A percentile compares a stretch with the other conserved stretches of the same genome.
phyloP scores from a whole-genome alignment of 768 basidiomycete genomes.

The Mycena galopus region DNA sequence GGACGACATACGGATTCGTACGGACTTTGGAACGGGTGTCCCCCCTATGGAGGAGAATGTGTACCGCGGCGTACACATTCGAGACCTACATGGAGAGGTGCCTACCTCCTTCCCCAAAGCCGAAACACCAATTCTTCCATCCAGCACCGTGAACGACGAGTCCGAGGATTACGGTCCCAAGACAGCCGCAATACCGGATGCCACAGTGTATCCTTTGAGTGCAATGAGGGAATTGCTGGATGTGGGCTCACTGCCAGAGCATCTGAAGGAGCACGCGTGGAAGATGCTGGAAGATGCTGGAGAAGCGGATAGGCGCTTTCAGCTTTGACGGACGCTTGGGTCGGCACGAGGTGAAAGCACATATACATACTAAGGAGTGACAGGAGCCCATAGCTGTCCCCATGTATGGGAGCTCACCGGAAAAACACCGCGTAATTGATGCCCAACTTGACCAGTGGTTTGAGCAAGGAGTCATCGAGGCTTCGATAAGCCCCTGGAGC shows the following conservation, averaged over 20 bases:
- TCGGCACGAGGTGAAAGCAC: background rate
- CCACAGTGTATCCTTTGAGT: background rate
- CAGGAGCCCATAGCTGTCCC: background rate
- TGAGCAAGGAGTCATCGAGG: too few relatives aligned
- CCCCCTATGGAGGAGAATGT: too few relatives aligned
- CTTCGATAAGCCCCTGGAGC: too few relatives aligned
- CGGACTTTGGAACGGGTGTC: too few relatives aligned
- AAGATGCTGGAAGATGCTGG: background rate
- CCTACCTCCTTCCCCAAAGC: too few relatives aligned
- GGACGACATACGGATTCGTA: too few relatives aligned
- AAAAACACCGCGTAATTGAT: background rate
- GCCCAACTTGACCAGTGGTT: background rate
- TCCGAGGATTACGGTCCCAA: background rate
- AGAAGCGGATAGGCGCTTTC: background rate
- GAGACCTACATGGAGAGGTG: too few relatives aligned
- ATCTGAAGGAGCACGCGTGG: background rate
- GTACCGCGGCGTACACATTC: too few relatives aligned
- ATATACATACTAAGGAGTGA: background rate
- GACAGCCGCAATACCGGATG: background rate
- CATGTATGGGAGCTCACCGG: background rate
- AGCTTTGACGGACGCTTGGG: background rate
- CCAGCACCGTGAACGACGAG: background rate
- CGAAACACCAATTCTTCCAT: too few relatives aligned
- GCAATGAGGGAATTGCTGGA: background rate
- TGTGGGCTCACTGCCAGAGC: background rate